Evolutionary conservation across 1,284 basidiomycete genomes (phyloP), one percentile per base, ranked within the genome.

Genomic region (Thecaphora thlaspeos): DNA sequence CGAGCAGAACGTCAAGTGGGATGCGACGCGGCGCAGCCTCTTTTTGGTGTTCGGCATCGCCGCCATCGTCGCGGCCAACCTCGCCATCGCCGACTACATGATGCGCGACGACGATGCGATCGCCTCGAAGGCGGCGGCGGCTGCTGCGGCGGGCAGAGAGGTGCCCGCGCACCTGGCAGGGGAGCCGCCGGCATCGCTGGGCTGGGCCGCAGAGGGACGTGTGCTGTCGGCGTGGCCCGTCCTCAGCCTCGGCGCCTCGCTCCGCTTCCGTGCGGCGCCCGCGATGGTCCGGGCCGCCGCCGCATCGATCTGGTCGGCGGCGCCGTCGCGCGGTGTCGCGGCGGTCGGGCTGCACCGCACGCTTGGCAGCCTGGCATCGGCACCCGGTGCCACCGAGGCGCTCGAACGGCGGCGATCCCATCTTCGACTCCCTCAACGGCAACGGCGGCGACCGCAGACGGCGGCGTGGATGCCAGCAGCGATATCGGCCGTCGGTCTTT

Each of bases 1-100:
- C 44, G 75, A 77, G 53, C 73, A 77, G 55, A 74, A 66, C 34
- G 74, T 77, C 58, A 76, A 76, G 46, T 77, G 75, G 75, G 75
- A 76, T 47, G 66, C 73, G 7, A 76, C 75, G 0, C 51, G 75
- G 4, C 62, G 75, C 14, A 73, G 74, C 32, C 51, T 77, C 17
- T 64, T 71, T 34, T 59, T 75, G 41, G 73, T 77, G 19, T 75
- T 77, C 46, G 75, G 75, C 21, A 71, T 70, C 19, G 70, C 71
- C n/a, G 73, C 72, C 18, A 77, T 77, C 42, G 55, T 75, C 2
- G 69, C 75, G 17, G 65, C 66, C 36, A 75, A 71, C 17, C 53
- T 77, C n/a, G 63, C 72, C 22, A 53, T 75, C 32, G 73, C 75
- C 30, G 75, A 77, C 52, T 71, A 71, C 41, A 52, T 77, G 15